Conservation (phyloP, 2,329 filamentous ascomycete species). For the Colletotrichum scovillei region DNA sequence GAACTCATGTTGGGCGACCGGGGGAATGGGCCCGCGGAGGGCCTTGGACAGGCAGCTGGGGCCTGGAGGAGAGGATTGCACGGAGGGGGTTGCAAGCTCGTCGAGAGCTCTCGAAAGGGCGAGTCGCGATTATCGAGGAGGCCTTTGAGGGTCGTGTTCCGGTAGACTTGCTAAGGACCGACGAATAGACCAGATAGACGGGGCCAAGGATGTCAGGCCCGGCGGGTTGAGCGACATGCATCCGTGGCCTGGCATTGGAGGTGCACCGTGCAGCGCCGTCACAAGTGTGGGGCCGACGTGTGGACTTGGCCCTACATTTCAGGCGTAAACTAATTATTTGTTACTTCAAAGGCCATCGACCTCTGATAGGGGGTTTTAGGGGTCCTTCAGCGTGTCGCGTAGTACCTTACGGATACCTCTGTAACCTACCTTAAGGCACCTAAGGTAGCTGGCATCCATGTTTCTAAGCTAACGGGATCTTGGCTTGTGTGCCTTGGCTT, state of each 20-base stretch:
- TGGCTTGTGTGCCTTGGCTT: background rate
- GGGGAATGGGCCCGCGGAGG: conserved; percentile 30
- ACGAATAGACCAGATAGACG: conserved; percentile 34
- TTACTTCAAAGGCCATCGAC: background rate
- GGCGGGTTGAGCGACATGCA: conserved; percentile 19
- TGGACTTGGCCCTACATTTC: conserved; percentile 24
- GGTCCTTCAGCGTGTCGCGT: background rate
- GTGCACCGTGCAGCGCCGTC: conserved; percentile 8
- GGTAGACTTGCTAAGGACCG: conserved; percentile 3
- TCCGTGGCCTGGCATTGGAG: conserved; percentile 17
- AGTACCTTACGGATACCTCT: background rate
- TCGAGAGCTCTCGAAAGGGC: conserved; percentile 25
- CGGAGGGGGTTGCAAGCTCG: conserved; percentile 2
- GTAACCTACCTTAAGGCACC: no score
- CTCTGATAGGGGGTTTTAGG: background rate
- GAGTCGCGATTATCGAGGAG: conserved; percentile 7
- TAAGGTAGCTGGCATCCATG: background rate
- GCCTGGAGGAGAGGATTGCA: background rate
- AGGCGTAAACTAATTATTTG: conserved; percentile 6
- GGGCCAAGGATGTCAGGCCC: conserved; percentile 24
- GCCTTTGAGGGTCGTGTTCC: conserved; percentile 1
- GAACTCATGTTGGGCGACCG: conserved; percentile 51
- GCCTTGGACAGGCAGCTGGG: conserved; percentile 27
- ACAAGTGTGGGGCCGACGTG: conserved; percentile 4
- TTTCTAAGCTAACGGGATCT: background rate